A percentile compares a stretch with the other conserved stretches of the same genome.
These are phyloP conservation scores for Pezicula carpinea DNA, from an alignment of 2,329 filamentous ascomycete genomes.

Conservation along the genomic window DNA sequence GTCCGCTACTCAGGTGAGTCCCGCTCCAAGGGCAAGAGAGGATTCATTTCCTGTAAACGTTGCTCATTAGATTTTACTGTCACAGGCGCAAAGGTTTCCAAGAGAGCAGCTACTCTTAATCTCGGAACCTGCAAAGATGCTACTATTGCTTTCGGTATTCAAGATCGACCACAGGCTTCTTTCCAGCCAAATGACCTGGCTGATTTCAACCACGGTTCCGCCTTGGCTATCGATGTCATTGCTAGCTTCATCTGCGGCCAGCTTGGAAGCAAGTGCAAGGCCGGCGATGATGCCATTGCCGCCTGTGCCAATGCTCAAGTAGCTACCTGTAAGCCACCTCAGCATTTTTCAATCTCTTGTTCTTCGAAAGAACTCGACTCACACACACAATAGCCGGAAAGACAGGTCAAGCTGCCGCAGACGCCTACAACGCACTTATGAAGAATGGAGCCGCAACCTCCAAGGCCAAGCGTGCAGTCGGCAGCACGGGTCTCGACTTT, in stretches of 20 bases:
- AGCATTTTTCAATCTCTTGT: neutral
- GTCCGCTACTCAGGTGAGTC: neutral
- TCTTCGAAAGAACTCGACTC: neutral
- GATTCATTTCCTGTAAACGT: too few species aligned
- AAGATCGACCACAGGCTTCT: neutral
- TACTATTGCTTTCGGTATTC: slow-evolving; percentile 1
- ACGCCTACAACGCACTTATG: neutral
- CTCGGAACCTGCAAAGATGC: slow-evolving; percentile 1
- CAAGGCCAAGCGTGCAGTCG: neutral
- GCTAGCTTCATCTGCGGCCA: slow-evolving; percentile 9
- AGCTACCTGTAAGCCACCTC: neutral
- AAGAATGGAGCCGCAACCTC: neutral
- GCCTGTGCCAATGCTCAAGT: slow-evolving; percentile 1
- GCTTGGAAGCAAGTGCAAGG: slow-evolving; percentile 9
- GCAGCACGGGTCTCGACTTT: slow-evolving; percentile 35
- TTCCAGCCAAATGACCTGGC: neutral
- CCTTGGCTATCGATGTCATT: neutral
- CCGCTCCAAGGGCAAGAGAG: neutral
- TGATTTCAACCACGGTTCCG: slow-evolving; percentile 1
- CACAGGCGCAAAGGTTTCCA: slow-evolving; percentile 21
- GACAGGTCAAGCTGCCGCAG: neutral
- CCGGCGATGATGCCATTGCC: slow-evolving; percentile 3
- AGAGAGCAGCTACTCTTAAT: slow-evolving; percentile 4
- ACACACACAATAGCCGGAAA: neutral
- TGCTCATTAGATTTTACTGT: too few species aligned